Conservation (phyloP, 75 land plant genomes). For the Sequoia sempervirens region DNA sequence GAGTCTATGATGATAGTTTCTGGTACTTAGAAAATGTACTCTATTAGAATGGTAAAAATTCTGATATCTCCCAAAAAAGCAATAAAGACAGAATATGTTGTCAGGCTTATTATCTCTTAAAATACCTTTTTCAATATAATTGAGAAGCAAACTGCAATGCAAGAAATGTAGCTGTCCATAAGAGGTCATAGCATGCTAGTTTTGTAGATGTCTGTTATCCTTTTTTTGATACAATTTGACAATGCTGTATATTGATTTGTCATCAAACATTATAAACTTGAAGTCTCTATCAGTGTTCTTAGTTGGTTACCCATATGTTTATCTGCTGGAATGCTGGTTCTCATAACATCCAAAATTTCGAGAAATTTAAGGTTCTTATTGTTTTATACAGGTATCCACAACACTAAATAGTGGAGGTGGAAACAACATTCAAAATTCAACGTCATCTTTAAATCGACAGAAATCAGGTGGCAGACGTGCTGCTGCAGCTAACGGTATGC, state of each 20-base stretch:
- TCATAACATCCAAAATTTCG: not conserved
- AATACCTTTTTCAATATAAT: not conserved
- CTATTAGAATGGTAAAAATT: not conserved
- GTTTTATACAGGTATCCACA: not conserved
- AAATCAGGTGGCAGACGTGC: conserved; percentile 2
- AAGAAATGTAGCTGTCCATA: not conserved
- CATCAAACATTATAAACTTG: not conserved
- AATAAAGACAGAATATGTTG: not conserved
- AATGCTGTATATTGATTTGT: not conserved
- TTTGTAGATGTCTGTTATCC: not conserved
- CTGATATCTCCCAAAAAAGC: not conserved
- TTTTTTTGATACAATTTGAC: not conserved
- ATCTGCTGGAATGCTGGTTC: not conserved
- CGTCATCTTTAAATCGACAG: conserved; percentile 7
- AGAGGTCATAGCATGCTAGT: not conserved
- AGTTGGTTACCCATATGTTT: not conserved
- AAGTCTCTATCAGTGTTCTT: not conserved
- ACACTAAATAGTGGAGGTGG: not conserved
- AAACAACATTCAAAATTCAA: not conserved
- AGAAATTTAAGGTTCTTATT: not conserved
- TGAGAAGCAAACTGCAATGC: not conserved
- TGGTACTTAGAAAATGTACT: not conserved
- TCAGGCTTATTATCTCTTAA: too few relatives aligned
- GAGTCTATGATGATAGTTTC: not conserved
- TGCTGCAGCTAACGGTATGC: conserved; percentile 4